phyloP scores from a whole-genome alignment of 1,139 yeast species.

The Hanseniaspora uvarum region DNA sequence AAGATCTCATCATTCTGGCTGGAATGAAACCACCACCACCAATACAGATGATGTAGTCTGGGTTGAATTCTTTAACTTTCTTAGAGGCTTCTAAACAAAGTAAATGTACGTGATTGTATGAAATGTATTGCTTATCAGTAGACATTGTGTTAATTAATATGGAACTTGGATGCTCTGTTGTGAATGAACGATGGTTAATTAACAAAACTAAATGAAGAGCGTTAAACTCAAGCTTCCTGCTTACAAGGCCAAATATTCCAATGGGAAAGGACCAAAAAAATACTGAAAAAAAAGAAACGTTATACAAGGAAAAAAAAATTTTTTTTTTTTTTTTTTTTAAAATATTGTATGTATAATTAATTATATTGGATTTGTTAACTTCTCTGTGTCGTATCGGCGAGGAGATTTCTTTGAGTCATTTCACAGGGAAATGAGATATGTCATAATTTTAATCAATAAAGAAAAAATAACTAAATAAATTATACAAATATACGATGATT shows the following conservation, averaged over 20 bases:
- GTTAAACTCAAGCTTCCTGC: no score
- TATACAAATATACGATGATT: no score
- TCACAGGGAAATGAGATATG: no score
- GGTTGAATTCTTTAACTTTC: slow-evolving; percentile 38
- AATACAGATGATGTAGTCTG: slow-evolving; percentile 53
- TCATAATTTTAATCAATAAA: no score
- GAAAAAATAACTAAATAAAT: no score
- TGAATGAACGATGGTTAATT: no score
- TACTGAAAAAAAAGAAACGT: neutral
- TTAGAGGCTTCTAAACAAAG: slow-evolving; percentile 48
- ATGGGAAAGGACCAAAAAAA: neutral
- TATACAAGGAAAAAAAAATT: neutral
- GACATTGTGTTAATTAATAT: neutral
- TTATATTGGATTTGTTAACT: no score
- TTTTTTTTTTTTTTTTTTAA: neutral
- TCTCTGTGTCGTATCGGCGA: no score
- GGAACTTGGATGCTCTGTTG: neutral
- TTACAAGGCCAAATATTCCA: no score
- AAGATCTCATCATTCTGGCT: slow-evolving; percentile 53
- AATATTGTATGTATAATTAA: neutral
- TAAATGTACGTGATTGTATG: slow-evolving; percentile 54
- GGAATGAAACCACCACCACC: slow-evolving; percentile 68
- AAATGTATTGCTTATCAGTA: slow-evolving; percentile 43
- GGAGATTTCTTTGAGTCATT: no score
- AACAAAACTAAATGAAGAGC: no score